These are phyloP conservation scores for Chrysochromulina tobinii DNA, from an alignment of 78 protist genomes.

Conservation along the genomic window DNA sequence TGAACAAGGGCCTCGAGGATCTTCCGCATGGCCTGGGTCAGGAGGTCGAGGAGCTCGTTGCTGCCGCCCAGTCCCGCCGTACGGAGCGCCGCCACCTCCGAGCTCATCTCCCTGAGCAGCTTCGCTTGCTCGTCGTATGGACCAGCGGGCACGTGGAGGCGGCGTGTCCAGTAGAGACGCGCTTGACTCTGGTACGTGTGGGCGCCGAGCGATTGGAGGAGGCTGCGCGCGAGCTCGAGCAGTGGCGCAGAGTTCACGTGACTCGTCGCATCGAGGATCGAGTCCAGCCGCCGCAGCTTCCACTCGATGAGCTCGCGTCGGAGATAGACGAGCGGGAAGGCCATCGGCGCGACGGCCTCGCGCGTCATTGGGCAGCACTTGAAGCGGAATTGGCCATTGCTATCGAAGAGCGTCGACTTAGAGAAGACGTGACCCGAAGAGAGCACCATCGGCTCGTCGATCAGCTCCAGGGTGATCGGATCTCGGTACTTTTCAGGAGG, in stretches of 20 bases:
- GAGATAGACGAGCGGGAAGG: neutral
- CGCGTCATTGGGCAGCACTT: neutral
- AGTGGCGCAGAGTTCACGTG: too few relatives aligned
- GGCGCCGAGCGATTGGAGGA: neutral
- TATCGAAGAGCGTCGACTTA: neutral
- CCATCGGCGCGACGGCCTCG: neutral
- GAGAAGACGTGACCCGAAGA: neutral
- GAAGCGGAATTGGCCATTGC: neutral
- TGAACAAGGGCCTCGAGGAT: too few relatives aligned
- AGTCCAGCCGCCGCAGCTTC: neutral
- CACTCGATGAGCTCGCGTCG: neutral
- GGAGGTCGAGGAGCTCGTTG: too few relatives aligned
- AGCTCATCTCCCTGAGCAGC: neutral
- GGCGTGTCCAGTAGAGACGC: neutral
- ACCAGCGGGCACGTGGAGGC: neutral
- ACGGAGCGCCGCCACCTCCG: too few relatives aligned
- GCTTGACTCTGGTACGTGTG: too few relatives aligned
- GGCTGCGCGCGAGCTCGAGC: neutral
- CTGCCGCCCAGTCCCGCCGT: too few relatives aligned
- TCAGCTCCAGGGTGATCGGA: neutral
- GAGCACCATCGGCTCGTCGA: neutral
- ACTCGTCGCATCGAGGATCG: neutral
- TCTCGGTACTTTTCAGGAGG: neutral
- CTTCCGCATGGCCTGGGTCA: too few relatives aligned
- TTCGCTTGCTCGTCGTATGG: neutral